Evolutionary conservation across 2,329 filamentous ascomycete genomes (phyloP).

Genomic region (Diplodia sapinea): DNA sequence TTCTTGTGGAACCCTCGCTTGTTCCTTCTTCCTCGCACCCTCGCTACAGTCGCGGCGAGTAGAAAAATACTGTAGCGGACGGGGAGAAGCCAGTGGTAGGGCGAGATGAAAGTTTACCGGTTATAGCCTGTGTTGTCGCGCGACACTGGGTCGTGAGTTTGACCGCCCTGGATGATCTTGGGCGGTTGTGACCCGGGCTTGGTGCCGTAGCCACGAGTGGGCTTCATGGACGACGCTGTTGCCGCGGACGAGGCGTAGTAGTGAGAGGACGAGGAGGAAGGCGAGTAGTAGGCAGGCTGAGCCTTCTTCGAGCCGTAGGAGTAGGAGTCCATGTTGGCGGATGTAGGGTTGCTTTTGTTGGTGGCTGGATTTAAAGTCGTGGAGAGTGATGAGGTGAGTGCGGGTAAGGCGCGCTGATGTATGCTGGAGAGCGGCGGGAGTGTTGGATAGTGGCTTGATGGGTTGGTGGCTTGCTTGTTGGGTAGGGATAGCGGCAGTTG

Average conservation of each 20-base stretch:
- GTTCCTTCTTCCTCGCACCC: background rate
- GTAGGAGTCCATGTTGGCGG: conserved; percentile 23
- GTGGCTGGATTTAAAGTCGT: conserved; percentile 14
- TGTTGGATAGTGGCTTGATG: conserved; percentile 10
- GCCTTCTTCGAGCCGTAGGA: conserved; percentile 12
- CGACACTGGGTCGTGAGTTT: background rate
- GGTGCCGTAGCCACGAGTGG: conserved; percentile 28
- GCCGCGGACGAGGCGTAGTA: conserved; percentile 28
- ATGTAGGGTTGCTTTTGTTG: conserved; percentile 10
- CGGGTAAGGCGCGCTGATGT: conserved; percentile 18
- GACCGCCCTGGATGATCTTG: conserved; percentile 12
- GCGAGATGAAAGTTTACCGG: background rate
- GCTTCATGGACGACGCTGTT: conserved; percentile 27
- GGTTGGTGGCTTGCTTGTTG: conserved; percentile 23
- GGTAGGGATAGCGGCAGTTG: conserved; percentile 16
- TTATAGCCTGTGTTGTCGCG: conserved; percentile 21
- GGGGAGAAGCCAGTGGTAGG: background rate
- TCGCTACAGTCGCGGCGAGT: conserved; percentile 17
- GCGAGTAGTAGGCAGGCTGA: conserved; percentile 18
- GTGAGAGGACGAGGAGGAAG: conserved; percentile 8
- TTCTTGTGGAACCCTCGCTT: conserved; percentile 1
- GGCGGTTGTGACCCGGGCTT: conserved; percentile 16
- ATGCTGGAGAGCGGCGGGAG: conserved; percentile 14
- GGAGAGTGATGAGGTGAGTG: conserved; percentile 30
- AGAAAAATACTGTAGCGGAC: background rate